phyloP scores from a whole-genome alignment of 352 stramenopile genomes.

The Aphanomyces cochlioides region DNA sequence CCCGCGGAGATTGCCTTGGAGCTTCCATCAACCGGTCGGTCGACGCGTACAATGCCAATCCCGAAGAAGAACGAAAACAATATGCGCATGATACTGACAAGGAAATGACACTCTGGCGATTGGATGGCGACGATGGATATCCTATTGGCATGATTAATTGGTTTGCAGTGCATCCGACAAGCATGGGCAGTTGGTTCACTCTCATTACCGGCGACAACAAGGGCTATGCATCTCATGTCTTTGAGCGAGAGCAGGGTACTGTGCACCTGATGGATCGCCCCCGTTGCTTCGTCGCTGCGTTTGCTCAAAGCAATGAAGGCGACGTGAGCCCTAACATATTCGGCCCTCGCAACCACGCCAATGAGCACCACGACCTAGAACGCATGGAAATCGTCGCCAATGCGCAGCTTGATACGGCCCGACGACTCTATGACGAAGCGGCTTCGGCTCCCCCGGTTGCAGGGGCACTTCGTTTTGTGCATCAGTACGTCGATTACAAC shows the following conservation, averaged over 20 bases:
- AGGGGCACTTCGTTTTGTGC: conserved; percentile 44
- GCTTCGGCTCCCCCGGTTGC: conserved; percentile 37
- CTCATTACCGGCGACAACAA: conserved; percentile 94
- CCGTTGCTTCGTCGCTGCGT: conserved; percentile 87
- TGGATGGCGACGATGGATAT: conserved; percentile 76
- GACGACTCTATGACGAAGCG: conserved; percentile 54
- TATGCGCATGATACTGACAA: conserved; percentile 90
- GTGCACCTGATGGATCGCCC: conserved; percentile 74
- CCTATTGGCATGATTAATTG: conserved; percentile 91
- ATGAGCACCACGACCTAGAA: conserved; percentile 74
- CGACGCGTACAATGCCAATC: conserved; percentile 89
- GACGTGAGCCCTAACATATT: conserved; percentile 92
- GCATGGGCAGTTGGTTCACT: conserved; percentile 91
- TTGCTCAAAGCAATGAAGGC: conserved; percentile 91
- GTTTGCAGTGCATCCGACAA: conserved; percentile 92
- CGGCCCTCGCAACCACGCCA: conserved; percentile 56
- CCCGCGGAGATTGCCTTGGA: conserved; percentile 58
- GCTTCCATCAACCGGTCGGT: conserved; percentile 86
- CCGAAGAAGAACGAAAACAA: conserved; percentile 59
- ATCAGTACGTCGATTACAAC: conserved; percentile 79
- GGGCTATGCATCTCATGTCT: conserved; percentile 84
- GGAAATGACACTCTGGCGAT: conserved; percentile 86
- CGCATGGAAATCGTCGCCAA: conserved; percentile 76
- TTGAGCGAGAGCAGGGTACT: conserved; percentile 82
- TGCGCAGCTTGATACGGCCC: conserved; percentile 61